Percentiles rank a stretch among this genome's conserved stretches.
phyloP scores from a whole-genome alignment of 371 early-diverging fungal genomes.

The Actinomortierella ambigua region DNA sequence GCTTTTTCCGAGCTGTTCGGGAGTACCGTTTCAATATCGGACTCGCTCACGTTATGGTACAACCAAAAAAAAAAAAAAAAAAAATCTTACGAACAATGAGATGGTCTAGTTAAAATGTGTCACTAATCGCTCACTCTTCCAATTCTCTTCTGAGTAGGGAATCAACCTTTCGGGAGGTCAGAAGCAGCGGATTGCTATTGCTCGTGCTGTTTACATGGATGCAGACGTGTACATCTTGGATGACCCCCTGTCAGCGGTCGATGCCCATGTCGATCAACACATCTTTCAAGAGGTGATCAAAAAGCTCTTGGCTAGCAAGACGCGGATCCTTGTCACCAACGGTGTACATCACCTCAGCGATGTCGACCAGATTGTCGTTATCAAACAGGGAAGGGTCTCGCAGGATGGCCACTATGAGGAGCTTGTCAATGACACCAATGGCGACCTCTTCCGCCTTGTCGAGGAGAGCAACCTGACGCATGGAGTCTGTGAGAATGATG shows the following conservation, averaged over 20 bases:
- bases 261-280: slow-evolving; percentile 63
- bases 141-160: too few species aligned
- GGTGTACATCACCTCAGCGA: slow-evolving; percentile 56
- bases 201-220: slow-evolving; percentile 46
- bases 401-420: slow-evolving; percentile 52
- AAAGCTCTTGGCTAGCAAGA: slow-evolving; percentile 50
- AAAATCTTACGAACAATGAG: too few species aligned
- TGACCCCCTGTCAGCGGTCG: slow-evolving; percentile 63
- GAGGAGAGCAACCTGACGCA: slow-evolving; percentile 15
- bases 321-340: slow-evolving; percentile 64
- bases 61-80: too few species aligned
- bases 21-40: too few species aligned
- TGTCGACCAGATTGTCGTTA: slow-evolving; percentile 50
- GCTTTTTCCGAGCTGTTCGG: too few species aligned
- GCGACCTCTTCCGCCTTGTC: slow-evolving; percentile 26
- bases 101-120: too few species aligned
- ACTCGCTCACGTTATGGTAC: too few species aligned
- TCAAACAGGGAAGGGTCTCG: slow-evolving; percentile 51
- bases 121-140: too few species aligned
- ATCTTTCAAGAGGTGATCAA: slow-evolving; percentile 52
- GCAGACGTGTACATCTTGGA: slow-evolving; percentile 54
- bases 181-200: slow-evolving; percentile 50
- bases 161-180: slow-evolving; percentile 54
- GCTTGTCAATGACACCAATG: slow-evolving; percentile 45
- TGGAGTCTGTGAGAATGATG: background rate